Conservation (phyloP, 169 alveolate genomes). For the Cryptosporidium baileyi region DNA sequence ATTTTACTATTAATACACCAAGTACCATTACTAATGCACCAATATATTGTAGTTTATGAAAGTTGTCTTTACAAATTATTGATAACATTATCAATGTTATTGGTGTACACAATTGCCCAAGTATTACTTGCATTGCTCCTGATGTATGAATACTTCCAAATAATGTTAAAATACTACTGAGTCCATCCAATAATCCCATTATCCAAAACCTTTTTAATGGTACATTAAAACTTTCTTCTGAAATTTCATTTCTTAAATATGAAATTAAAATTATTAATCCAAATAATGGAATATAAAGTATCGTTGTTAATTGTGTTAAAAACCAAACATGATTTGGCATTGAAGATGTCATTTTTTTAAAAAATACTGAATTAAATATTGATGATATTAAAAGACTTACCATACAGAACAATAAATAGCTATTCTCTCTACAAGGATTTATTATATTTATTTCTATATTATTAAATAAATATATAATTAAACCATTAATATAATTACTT, state of each 20-base stretch:
- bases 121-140: constrained; percentile 74
- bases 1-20: constrained; percentile 71
- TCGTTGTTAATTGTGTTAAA: constrained; percentile 71
- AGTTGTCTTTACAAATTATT: constrained; percentile 40
- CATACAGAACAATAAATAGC: constrained; percentile 7
- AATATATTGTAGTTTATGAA: constrained; percentile 67
- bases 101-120: constrained; percentile 72
- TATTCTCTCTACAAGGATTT: constrained; percentile 46
- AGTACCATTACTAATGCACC: constrained; percentile 71
- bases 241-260: constrained; percentile 21
- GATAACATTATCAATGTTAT: constrained; percentile 66
- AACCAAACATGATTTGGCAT: constrained; percentile 74
- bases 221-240: constrained; percentile 56
- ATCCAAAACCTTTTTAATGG: constrained; percentile 69
- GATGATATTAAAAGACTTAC: constrained; percentile 32
- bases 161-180: constrained; percentile 67
- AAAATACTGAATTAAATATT: constrained; percentile 42
- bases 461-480: no score
- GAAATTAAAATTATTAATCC: constrained; percentile 26
- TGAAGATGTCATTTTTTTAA: constrained; percentile 70
- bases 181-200: constrained; percentile 72
- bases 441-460: neutral
- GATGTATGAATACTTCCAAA: constrained; percentile 73
- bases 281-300: constrained; percentile 68
- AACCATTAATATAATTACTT: no score